Evolutionary conservation across 768 basidiomycete species (phyloP).

Genomic region (Mycena rebaudengoi): DNA sequence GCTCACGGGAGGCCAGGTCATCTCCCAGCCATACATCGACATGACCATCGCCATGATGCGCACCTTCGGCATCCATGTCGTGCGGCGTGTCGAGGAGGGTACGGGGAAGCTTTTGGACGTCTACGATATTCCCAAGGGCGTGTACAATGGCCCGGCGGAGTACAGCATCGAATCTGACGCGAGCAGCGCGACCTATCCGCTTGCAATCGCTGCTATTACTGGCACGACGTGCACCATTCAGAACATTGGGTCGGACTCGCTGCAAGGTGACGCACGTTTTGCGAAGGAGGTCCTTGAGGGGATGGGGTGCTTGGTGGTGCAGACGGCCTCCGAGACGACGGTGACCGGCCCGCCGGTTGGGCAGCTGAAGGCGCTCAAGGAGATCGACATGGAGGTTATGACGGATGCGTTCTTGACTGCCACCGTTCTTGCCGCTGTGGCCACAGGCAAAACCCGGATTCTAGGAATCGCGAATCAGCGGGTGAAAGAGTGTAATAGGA

Average conservation of each 20-base stretch:
- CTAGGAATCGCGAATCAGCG: slow-evolving; percentile 96
- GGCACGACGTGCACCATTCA: slow-evolving; percentile 94
- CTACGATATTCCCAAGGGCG: slow-evolving; percentile 86
- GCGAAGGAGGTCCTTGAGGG: slow-evolving; percentile 91
- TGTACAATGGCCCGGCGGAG: slow-evolving; percentile 77
- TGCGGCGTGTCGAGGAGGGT: slow-evolving; percentile 65
- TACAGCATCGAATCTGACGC: slow-evolving; percentile 98
- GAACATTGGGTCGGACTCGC: slow-evolving; percentile 88
- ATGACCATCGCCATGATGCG: slow-evolving; percentile 99
- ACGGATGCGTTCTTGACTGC: slow-evolving; percentile 99
- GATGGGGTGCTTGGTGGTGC: slow-evolving; percentile 93
- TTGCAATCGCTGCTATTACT: slow-evolving; percentile 96
- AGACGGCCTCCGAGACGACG: slow-evolving; percentile 89
- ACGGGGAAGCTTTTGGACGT: slow-evolving; percentile 75
- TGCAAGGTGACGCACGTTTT: slow-evolving; percentile 98
- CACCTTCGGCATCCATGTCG: slow-evolving; percentile 85
- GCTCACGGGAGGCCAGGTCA: slow-evolving; percentile 93
- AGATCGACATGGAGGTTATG: slow-evolving; percentile 99
- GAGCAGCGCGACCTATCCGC: slow-evolving; percentile 94
- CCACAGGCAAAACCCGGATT: slow-evolving; percentile 78
- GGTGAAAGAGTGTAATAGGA: slow-evolving; percentile 98
- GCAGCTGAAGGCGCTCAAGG: slow-evolving; percentile 81
- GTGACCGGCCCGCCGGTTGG: slow-evolving; percentile 90
- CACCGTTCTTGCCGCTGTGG: slow-evolving; percentile 88
- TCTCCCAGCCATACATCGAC: slow-evolving; percentile 99